Conservation (phyloP, 495 filamentous ascomycete genomes). For the Lepraria neglecta region DNA sequence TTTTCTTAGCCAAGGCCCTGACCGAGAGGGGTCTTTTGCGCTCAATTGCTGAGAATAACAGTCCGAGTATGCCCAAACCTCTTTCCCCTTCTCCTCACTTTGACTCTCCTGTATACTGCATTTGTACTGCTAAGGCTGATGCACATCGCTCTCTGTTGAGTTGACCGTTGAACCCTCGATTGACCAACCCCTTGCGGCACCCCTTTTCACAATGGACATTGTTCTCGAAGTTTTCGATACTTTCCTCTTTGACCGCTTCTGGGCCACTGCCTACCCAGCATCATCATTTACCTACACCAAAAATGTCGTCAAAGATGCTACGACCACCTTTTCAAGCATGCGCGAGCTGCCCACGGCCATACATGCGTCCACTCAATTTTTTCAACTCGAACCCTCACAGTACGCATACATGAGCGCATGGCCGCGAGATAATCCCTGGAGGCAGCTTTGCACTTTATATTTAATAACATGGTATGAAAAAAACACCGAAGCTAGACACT, state of each 20-base stretch:
- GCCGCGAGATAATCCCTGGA: constrained; percentile 71
- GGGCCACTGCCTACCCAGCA: constrained; percentile 64
- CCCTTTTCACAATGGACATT: constrained; percentile 67
- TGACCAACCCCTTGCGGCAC: background rate
- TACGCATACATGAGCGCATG: constrained; percentile 79
- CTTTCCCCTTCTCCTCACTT: background rate
- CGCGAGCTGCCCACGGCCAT: constrained; percentile 49
- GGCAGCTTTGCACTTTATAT: constrained; percentile 71
- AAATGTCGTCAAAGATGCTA: constrained; percentile 22
- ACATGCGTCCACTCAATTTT: constrained; percentile 63
- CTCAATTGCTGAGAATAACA: too few relatives aligned
- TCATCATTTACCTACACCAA: constrained; percentile 36
- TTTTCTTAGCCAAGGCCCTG: background rate
- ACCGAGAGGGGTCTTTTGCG: too few relatives aligned
- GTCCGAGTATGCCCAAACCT: background rate
- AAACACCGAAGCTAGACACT: background rate
- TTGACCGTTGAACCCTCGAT: background rate
- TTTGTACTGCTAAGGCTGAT: background rate
- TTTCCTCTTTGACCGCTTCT: constrained; percentile 74
- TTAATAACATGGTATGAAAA: constrained; percentile 72
- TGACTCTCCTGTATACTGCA: background rate
- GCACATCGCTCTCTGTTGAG: background rate
- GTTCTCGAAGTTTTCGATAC: constrained; percentile 80
- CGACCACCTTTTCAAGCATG: constrained; percentile 37
- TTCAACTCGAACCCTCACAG: constrained; percentile 62